Conservation (phyloP, 2,329 filamentous ascomycete species). For the Diaporthe sp. region DNA sequence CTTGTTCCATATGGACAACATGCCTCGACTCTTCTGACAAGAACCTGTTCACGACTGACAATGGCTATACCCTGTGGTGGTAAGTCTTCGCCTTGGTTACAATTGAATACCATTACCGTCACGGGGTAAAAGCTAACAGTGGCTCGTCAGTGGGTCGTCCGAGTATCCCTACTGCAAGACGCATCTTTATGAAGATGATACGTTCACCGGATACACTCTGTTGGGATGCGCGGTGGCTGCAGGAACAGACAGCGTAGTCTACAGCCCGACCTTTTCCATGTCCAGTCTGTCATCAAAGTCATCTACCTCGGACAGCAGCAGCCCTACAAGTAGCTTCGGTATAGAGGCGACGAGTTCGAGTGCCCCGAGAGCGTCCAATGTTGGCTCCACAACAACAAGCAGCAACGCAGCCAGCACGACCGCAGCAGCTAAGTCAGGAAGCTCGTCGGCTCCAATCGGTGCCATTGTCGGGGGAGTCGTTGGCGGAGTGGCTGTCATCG, state of each 20-base stretch:
- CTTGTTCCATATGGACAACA: conserved; percentile 46
- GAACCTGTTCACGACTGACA: conserved; percentile 43
- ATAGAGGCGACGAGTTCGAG: neutral
- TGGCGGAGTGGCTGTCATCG: conserved; percentile 48
- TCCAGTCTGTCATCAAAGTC: neutral
- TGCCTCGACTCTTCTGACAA: conserved; percentile 48
- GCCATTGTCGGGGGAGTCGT: conserved; percentile 52
- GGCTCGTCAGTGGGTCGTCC: conserved; percentile 43
- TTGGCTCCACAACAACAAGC: neutral
- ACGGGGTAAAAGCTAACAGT: neutral
- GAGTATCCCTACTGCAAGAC: conserved; percentile 49
- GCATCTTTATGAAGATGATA: conserved; percentile 46
- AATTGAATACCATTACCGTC: neutral
- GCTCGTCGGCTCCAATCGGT: conserved; percentile 43
- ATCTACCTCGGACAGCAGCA: conserved; percentile 11
- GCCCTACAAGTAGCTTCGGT: neutral
- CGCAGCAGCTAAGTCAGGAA: neutral
- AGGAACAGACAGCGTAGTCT: conserved; percentile 44
- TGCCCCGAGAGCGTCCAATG: neutral
- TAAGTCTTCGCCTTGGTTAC: conserved; percentile 41
- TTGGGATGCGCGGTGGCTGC: conserved; percentile 47
- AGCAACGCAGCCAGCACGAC: conserved; percentile 10
- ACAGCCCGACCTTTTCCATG: conserved; percentile 33
- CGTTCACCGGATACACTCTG: conserved; percentile 48
- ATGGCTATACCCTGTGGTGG: conserved; percentile 50